Base-by-base conservation (phyloP, 139 green algal species). In the Bryopsis sp. region DNA sequence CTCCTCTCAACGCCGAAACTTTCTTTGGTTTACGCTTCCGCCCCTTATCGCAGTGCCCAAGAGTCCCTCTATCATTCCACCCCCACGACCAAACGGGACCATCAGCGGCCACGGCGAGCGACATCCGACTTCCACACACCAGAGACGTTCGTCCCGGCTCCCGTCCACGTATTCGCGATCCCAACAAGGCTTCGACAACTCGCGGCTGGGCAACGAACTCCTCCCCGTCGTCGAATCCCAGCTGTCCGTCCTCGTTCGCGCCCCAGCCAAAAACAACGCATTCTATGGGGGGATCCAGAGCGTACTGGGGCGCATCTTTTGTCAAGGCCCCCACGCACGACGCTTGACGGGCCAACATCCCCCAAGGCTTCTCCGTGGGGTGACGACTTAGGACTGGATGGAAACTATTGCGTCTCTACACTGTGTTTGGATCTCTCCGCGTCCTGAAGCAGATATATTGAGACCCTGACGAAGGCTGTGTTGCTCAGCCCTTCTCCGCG, bases 241-340 rank as follows among this genome's bases (percentile, higher is more conserved):
- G 77, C 78, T 96, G 89, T 0, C 84, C 81, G 63, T 97, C 90
- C 66, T 97, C 90, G 58, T 75, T 75, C 3, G 86, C 85, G 33
- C 90, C 90, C 81, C 84, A 97, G 3, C 73, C 86, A 74, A 95
- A 95, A 28, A 93, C 81, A 0, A 95, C 89, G 6, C 87, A 77
- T 63, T 95, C 88, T 1, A 94, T 83, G 1, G 89, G 90, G 0
- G 90, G 90, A 7, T 70, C 65, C 4, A 28, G 31, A 32, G 77
- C 73, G 60, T 73, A 88, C 0, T 39, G 2, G 38, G 31, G 67
- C 34, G 32, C 15, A 8, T 61, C 11, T n/a, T n/a, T n/a, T n/a
- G n/a, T n/a, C n/a, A n/a, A n/a, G n/a, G n/a, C n/a, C n/a, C n/a
- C n/a, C n/a, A n/a, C n/a, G n/a, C n/a, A n/a, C n/a, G n/a, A n/a